Evolutionary conservation across 1,284 basidiomycete genomes (phyloP), one percentile per base, ranked within the genome.

Genomic region (Pyrrhoderma lamaoense): DNA sequence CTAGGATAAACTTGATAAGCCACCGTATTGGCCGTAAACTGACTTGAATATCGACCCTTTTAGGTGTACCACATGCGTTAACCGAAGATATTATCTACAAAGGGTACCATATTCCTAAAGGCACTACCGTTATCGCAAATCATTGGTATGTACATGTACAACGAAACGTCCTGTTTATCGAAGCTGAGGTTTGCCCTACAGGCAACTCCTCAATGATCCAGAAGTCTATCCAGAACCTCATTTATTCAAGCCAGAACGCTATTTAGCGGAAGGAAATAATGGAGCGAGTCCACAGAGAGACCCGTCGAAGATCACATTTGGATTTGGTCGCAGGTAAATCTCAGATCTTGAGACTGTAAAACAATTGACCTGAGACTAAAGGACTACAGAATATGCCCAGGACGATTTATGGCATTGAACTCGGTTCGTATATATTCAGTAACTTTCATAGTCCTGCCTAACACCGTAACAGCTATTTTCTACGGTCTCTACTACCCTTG

Each of bases 81-180:
- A 50, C 42, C 3, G 45, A 55, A 52, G 57, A 58, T 22, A 45
- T 55, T 42, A 44, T 57, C 3, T 57, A 56, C 27, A 44, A 52
- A 18, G 49, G 47, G 3, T 57, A 53, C 48, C 53, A 52, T n/a
- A 52, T 58, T 11, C 59, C 57, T 13, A 45, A 45, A 25, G 57
- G 57, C 18, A 51, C 55, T 34, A 40, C 53, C 16, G 43, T 56
- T 25, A 9, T 59, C n/a, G 49, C 39, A 25, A 58, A 59, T 42
- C 19, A 45, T 8, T 59, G 57, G 58, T 56, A 35, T 34, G 35
- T 34, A 5, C 13, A 5, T 8, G 19, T 34, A 23, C 9, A 13
- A n/a, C 8, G 3, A 16, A 13, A 8, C 18, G 2, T 4, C 27
- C 2, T 5, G 2, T 49, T 23, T 14, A 16, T 25, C 11, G n/a